Base-by-base conservation (phyloP, 139 green algal species). In the Yamagishiella unicocca region DNA sequence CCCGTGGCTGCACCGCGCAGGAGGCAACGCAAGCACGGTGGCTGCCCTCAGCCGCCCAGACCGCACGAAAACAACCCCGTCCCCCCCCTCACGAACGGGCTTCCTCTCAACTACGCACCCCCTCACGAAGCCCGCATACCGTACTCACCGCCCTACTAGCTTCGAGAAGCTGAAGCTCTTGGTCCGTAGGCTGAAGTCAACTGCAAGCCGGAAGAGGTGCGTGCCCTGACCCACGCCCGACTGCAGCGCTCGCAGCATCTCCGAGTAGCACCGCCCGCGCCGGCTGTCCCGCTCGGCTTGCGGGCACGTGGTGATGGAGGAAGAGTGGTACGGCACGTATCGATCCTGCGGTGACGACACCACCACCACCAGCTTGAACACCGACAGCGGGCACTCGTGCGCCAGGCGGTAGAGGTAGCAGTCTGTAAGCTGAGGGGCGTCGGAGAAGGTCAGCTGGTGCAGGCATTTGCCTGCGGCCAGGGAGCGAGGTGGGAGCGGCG, bases 351-450 rank as follows among this genome's bases (percentile, higher is more conserved):
- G 92, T 4, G 85, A 93, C 2, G 90, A 80, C 42, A 94, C 64
- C 40, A 95, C 64, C 27, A 95, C 87, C 77, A 94, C 94, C 58
- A 90, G 80, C 50, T 90, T 90, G 62, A 95, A 91, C 14, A 74
- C 54, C 6, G 73, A 66, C 8, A 89, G 73, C 21, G 73, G 74
- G 74, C 61, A 72, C 43, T 89, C 62, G 14, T 88, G 61, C 24
- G 89, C 83, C 31, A 96, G 91, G 37, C 89, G 73, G 93, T 94
- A 96, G 25, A 96, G 86, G 88, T 91, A 96, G 87, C 89, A 95
- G 67, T 96, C 92, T 10, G 83, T 55, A 29, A 92, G 73, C 54
- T 90, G 43, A 5, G 54, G 38, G 17, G 83, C 86, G 82, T 96
- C 94, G 29, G 82, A 89, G 87, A 96, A 95, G 38, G 91, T 93